phyloP scores from a whole-genome alignment of 139 green algal genomes.

The Chlamydomonas sp. region DNA sequence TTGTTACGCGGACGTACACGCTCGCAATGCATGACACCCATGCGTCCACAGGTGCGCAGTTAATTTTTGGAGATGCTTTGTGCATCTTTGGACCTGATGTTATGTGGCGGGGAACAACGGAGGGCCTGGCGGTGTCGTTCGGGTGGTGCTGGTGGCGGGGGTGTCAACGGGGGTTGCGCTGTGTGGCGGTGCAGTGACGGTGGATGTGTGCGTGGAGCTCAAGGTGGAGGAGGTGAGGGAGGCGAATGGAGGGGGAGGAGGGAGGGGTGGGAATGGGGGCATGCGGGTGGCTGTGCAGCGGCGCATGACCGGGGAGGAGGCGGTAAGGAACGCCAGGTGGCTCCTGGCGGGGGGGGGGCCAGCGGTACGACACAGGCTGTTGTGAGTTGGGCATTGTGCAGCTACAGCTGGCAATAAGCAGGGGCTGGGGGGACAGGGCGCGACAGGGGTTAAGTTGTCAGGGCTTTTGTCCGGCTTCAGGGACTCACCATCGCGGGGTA shows the following conservation, averaged over 20 bases:
- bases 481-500: too few species aligned
- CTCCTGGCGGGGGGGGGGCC: neutral
- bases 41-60: too few species aligned
- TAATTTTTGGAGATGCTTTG: too few species aligned
- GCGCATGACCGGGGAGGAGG: neutral
- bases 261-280: neutral
- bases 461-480: too few species aligned
- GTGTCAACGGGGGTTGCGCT: neutral
- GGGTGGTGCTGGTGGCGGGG: neutral
- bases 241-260: neutral
- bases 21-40: too few species aligned
- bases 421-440: too few species aligned
- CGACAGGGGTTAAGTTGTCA: too few species aligned
- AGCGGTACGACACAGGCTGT: conserved; percentile 18
- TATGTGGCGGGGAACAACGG: too few species aligned
- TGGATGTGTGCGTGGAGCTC: conserved; percentile 7
- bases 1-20: too few species aligned
- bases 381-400: neutral
- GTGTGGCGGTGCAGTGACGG: neutral
- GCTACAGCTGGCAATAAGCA: too few species aligned
- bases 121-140: neutral
- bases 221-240: neutral
- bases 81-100: too few species aligned
- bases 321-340: conserved; percentile 27
- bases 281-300: neutral